phyloP scores from a whole-genome alignment of 2,329 filamentous ascomycete species.

The Periconia digitata region DNA sequence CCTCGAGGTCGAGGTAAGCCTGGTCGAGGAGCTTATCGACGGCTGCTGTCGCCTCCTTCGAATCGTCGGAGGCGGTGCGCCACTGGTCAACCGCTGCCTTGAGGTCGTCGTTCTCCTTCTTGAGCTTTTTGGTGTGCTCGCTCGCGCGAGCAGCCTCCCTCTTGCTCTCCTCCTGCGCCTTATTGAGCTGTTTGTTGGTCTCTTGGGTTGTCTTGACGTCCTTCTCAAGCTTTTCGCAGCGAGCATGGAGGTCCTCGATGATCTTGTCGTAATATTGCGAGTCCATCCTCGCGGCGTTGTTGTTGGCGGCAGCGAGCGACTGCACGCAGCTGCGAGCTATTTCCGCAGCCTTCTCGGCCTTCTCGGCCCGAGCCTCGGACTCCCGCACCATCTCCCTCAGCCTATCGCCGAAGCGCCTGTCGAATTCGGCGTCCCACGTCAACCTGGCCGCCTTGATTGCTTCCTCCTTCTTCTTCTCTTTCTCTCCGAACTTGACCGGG shows the following conservation, averaged over 20 bases:
- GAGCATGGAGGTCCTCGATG: not conserved
- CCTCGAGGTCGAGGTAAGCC: slow-evolving; percentile 10
- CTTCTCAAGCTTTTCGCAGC: not conserved
- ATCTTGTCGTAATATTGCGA: not conserved
- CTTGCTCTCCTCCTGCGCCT: not conserved
- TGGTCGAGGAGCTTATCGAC: slow-evolving; percentile 5
- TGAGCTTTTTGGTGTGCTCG: slow-evolving; percentile 2
- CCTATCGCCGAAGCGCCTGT: too few species aligned
- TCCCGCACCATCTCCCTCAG: too few species aligned
- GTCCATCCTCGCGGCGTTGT: not conserved
- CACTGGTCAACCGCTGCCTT: not conserved
- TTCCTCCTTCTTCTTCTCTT: not conserved
- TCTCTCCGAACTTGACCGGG: not conserved
- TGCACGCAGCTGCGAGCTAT: not conserved
- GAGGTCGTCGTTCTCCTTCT: not conserved
- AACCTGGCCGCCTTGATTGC: not conserved
- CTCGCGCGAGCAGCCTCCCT: slow-evolving; percentile 1
- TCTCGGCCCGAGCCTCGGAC: not conserved
- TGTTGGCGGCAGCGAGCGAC: not conserved
- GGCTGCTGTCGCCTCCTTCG: slow-evolving; percentile 1
- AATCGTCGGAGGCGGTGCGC: slow-evolving; percentile 3
- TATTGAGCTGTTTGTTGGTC: not conserved
- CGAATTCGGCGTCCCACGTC: not conserved
- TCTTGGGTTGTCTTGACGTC: not conserved
- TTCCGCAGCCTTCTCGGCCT: not conserved